Conservation (phyloP, 768 basidiomycete genomes). For the Boletus pseudopeckii region DNA sequence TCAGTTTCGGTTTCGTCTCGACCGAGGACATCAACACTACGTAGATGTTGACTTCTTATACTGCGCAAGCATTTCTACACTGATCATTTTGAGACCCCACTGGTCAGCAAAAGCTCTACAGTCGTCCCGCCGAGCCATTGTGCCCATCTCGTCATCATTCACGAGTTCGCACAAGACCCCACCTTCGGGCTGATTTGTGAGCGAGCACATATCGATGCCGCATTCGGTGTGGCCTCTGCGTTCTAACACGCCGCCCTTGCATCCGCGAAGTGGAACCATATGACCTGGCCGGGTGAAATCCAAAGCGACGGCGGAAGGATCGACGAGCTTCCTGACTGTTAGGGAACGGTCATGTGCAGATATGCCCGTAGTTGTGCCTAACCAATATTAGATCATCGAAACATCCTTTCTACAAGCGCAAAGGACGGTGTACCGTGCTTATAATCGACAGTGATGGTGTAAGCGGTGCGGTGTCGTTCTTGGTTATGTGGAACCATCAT, state of each 20-base stretch:
- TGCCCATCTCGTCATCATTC: constrained; percentile 83
- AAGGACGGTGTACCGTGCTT: constrained; percentile 56
- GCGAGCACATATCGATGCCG: constrained; percentile 78
- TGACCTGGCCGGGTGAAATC: constrained; percentile 95
- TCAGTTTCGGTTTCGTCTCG: constrained; percentile 12
- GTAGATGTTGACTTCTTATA: constrained; percentile 20
- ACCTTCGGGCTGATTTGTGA: constrained; percentile 58
- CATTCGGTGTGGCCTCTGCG: constrained; percentile 94
- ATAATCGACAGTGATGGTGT: constrained; percentile 94
- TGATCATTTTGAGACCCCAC: constrained; percentile 93
- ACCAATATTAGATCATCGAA: neutral
- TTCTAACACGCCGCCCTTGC: constrained; percentile 78
- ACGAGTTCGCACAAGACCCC: constrained; percentile 95
- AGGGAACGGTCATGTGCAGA: constrained; percentile 93
- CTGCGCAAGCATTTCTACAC: constrained; percentile 77
- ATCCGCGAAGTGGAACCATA: constrained; percentile 88
- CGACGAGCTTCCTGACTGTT: constrained; percentile 81
- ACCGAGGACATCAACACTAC: constrained; percentile 11
- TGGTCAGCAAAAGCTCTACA: constrained; percentile 86
- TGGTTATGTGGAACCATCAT: constrained; percentile 94
- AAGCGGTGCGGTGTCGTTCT: constrained; percentile 90
- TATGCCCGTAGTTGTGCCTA: constrained; percentile 93
- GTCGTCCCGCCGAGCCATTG: constrained; percentile 94
- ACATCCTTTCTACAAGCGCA: neutral
- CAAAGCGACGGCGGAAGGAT: constrained; percentile 45